Evolutionary conservation across 768 basidiomycete species (phyloP), one percentile per base, ranked within the genome.

Genomic region (Rhodotorula graminis): DNA sequence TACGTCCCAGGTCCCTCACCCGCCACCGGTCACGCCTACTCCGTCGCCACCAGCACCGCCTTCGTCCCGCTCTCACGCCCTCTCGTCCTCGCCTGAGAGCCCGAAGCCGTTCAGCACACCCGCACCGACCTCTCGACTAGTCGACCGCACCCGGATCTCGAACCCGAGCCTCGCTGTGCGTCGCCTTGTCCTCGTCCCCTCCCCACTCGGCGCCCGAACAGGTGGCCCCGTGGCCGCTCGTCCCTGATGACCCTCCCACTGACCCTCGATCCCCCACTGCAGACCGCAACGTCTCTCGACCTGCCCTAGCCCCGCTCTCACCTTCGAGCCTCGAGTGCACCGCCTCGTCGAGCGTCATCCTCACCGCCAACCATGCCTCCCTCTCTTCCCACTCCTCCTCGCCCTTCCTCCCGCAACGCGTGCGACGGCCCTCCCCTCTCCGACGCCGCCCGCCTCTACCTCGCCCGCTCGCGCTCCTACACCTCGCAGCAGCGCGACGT

Each of bases 391-490:
- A 46, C 55, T 23, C 23, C 62, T 31, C 59, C 61, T 16, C 50
- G 19, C 53, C 60, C 31, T 11, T 25, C 61, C 55, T 64, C 68
- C 0, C 47, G 61, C 27, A 49, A 58, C 5, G n/a, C 44, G 14
- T 9, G 44, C n/a, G 11, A 16, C 53, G 40, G 6, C 1, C 59
- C 40, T 14, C 37, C 14, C 47, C 47, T 59, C 47, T 19, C 56
- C 12, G 65, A 59, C 46, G 65, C 47, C 27, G 57, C 65, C 31
- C 40, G 46, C 16, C 37, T 37, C 31, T 37, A 25, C 42, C 49
- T 57, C 50, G 29, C 27, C 40, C 55, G 52, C 29, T 62, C 70
- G 65, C 52, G 47, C 46, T 18, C 58, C 16, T 58, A 46, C 71
- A 52, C 40, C 52, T 55, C 61, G 19, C 25, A 50, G 53, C 6